Base-by-base conservation (phyloP, 768 basidiomycete genomes). In the Calvatia gigantea region DNA sequence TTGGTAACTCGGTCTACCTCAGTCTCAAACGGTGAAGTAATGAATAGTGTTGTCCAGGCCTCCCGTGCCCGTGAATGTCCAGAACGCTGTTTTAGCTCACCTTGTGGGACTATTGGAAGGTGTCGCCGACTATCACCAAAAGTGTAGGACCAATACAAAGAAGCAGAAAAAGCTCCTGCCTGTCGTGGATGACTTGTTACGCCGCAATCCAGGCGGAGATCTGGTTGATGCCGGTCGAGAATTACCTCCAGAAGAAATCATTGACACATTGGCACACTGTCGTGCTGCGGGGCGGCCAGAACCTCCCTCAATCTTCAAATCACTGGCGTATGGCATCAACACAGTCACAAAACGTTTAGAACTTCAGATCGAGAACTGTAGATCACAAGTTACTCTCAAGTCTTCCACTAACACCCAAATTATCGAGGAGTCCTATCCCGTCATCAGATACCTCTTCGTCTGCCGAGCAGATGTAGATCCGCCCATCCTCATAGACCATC, bases 391-490 rank as follows among this genome's bases (percentile, higher is more conserved):
- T 49, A 59, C 60, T 29, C 57, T 69, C 65, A 67, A 61, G 56
- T 58, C 63, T 39, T 37, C 59, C 14, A 48, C 58, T 28, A 54
- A 58, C 31, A 48, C 60, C 35, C 25, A 55, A 27, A 51, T 53
- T 29, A 43, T 53, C 25, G 49, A 61, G 14, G 44, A 61, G 42
- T 46, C 59, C 25, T 47, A 58, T 35, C 43, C 61, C 47, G 64
- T 62, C 32, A 59, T 81, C 41, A 72, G 68, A 61, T 59, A 77
- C 44, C 73, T 94, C 25, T 79, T 93, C 57, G 86, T 84, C 32
- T 94, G 91, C 67, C 76, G 79, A 39, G 81, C 81, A 29, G 92
- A 94, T 62, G 70, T 93, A 55, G 82, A 92, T 65, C 89, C 91
- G 9, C 76, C 84, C 7, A 70, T 83, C 15, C 71, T 93, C 47